Conservation (phyloP, 257 asterid genomes). For the Asclepias syriaca region DNA sequence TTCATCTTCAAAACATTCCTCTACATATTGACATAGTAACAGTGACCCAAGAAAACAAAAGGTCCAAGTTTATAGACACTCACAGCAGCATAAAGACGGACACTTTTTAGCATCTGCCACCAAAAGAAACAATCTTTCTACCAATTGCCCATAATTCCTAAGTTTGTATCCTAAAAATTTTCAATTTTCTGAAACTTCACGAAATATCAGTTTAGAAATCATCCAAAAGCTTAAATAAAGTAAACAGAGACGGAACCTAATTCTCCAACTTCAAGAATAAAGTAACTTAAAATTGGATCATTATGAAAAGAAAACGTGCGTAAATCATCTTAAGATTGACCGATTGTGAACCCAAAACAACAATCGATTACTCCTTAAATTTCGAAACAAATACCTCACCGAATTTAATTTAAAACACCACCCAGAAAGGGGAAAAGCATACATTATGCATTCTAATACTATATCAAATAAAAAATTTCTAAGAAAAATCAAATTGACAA, state of each 20-base stretch:
- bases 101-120: neutral
- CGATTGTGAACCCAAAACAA: neutral
- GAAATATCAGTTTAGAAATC: neutral
- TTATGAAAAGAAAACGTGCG: neutral
- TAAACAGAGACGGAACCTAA: neutral
- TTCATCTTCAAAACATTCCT: neutral
- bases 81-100: neutral
- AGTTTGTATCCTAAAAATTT: neutral
- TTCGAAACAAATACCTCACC: neutral
- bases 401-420: neutral
- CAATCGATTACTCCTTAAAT: neutral
- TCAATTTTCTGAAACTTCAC: neutral
- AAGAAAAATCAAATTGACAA: neutral
- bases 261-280: neutral
- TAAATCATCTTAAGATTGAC: neutral
- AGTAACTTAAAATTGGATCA: neutral
- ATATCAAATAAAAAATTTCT: neutral
- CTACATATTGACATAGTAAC: neutral
- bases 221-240: neutral
- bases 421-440: neutral
- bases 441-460: neutral
- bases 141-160: neutral
- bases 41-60: neutral
- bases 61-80: neutral
- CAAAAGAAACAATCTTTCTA: neutral